These are phyloP conservation scores for Vitis hybrid DNA, from an alignment of 177 flowering plant genomes.

Conservation along the genomic window DNA sequence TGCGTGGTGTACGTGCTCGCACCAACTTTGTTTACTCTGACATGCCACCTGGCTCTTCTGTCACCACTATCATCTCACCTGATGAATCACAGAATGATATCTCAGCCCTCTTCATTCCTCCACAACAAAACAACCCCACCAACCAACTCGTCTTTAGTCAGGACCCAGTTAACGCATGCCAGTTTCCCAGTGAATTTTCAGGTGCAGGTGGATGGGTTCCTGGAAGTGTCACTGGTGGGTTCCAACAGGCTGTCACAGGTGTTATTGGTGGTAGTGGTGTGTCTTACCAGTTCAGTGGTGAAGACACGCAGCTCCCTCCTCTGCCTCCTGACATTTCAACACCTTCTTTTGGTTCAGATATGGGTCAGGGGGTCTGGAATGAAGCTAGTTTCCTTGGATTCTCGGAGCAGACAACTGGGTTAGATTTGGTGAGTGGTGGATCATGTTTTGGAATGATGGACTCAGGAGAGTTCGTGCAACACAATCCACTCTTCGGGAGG, in stretches of 20 bases:
- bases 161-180: constrained; percentile 4
- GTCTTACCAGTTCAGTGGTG: background rate
- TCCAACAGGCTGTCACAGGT: constrained; percentile 9
- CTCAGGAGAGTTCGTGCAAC: constrained; percentile 15
- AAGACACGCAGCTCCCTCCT: constrained; percentile 25
- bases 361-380: constrained; percentile 15
- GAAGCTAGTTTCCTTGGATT: constrained; percentile 6
- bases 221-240: constrained; percentile 1
- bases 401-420: background rate
- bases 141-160: constrained; percentile 3
- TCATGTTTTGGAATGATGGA: constrained; percentile 30
- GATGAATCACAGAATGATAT: constrained; percentile 21
- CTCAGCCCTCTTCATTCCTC: constrained; percentile 16
- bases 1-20: constrained; percentile 34
- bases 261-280: background rate
- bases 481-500: constrained; percentile 25
- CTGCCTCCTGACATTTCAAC: constrained; percentile 23
- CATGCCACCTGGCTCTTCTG: constrained; percentile 31
- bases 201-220: constrained; percentile 6
- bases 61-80: constrained; percentile 34
- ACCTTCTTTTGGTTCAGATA: constrained; percentile 1
- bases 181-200: too few species aligned
- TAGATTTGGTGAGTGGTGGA: background rate
- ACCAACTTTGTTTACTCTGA: constrained; percentile 40
- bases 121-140: background rate